These are phyloP conservation scores for Talaromyces atroroseus DNA, from an alignment of 2,329 filamentous ascomycete species.

Conservation along the genomic window DNA sequence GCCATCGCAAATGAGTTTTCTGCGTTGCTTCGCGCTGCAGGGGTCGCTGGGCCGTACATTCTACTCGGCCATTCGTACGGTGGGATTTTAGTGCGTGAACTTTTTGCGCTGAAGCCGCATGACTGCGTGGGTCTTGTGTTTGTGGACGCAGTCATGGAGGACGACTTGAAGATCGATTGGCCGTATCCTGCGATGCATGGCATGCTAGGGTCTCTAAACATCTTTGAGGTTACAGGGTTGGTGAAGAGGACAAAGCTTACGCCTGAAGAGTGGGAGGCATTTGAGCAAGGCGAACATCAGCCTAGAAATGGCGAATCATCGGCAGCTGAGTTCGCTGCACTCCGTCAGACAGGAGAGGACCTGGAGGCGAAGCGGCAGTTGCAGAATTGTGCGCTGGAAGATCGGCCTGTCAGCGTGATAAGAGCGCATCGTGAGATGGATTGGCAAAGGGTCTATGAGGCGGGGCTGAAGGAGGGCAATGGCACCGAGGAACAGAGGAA, in stretches of 20 bases:
- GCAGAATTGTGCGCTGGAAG: conserved; percentile 21
- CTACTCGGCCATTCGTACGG: conserved; percentile 4
- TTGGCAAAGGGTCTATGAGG: conserved; percentile 27
- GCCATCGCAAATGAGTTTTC: background rate
- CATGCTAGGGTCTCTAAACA: background rate
- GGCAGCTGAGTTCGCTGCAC: background rate
- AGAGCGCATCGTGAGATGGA: conserved; percentile 28
- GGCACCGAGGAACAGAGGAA: conserved; percentile 25
- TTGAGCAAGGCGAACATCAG: background rate
- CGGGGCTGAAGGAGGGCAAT: conserved; percentile 27
- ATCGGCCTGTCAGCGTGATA: conserved; percentile 31
- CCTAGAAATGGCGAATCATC: background rate
- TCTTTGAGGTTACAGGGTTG: background rate
- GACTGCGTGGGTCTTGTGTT: background rate
- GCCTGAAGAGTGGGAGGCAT: background rate
- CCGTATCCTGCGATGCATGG: background rate
- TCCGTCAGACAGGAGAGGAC: conserved; percentile 20
- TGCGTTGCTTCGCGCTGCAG: background rate
- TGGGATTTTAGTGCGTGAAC: background rate
- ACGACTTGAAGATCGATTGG: background rate
- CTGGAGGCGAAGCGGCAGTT: conserved; percentile 28
- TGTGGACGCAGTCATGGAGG: background rate
- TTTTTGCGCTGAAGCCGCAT: background rate
- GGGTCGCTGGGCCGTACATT: background rate
- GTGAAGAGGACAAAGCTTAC: background rate